These are phyloP conservation scores for Parietichytrium sp. DNA, from an alignment of 108 stramenopile species.

Conservation along the genomic window DNA sequence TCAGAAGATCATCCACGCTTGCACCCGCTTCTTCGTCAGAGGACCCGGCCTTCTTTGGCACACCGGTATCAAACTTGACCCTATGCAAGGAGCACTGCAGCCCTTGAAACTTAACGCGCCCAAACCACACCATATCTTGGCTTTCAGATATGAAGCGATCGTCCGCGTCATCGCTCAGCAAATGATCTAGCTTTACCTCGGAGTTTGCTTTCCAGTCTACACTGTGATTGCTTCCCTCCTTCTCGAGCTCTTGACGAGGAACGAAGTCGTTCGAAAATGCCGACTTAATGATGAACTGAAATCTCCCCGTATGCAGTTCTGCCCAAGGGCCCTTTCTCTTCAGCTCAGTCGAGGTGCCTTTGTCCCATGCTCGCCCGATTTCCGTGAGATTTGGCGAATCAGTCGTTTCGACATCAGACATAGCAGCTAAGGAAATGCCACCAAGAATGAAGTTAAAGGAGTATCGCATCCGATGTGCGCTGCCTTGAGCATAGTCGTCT, in stretches of 20 bases:
- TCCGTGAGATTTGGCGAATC: no score
- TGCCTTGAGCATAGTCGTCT: background rate
- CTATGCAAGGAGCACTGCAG: conserved; percentile 4
- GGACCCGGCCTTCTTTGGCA: no score
- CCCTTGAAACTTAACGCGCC: background rate
- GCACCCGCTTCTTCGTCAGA: background rate
- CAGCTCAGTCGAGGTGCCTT: no score
- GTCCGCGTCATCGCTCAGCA: background rate
- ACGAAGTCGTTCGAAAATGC: background rate
- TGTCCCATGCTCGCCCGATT: background rate
- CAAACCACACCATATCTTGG: conserved; percentile 5
- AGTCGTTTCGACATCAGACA: conserved; percentile 10
- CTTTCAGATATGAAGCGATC: background rate
- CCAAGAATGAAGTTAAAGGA: conserved; percentile 13
- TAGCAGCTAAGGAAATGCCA: background rate
- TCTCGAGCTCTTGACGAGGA: background rate
- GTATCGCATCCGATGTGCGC: background rate
- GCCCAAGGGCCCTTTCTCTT: no score
- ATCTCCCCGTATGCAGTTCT: conserved; percentile 3
- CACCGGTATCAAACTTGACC: no score
- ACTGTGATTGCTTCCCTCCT: no score
- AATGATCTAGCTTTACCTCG: no score
- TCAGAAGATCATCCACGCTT: background rate
- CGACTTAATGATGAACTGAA: conserved; percentile 2
- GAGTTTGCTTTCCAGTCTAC: no score